Evolutionary conservation across 1,284 basidiomycete genomes (phyloP).

Genomic region (Inonotus hispidus): DNA sequence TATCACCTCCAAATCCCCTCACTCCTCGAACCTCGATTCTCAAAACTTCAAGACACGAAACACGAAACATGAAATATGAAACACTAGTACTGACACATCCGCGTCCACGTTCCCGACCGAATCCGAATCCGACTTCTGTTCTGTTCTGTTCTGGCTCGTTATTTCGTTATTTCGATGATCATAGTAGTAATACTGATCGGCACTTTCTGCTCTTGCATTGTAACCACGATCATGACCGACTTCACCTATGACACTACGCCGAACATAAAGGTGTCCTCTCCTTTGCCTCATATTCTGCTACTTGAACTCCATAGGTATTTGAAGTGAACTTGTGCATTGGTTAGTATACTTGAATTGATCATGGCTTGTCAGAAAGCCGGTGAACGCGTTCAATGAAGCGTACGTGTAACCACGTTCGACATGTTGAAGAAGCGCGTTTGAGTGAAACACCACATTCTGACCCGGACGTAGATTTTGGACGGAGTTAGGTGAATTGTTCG

Average conservation of each 20-base stretch:
- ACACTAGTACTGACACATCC: too few species aligned
- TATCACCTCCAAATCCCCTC: too few species aligned
- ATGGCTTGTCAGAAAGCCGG: conserved; percentile 49
- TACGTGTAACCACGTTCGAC: conserved; percentile 26
- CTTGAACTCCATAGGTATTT: conserved; percentile 48
- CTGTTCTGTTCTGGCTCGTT: too few species aligned
- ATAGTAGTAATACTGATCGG: too few species aligned
- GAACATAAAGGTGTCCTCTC: conserved; percentile 21
- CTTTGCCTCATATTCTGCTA: conserved; percentile 45
- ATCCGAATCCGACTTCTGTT: too few species aligned
- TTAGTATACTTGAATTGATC: not conserved
- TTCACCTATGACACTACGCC: not conserved
- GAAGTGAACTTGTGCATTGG: not conserved
- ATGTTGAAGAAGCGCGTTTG: conserved; percentile 3
- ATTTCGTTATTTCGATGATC: too few species aligned
- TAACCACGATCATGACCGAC: not conserved
- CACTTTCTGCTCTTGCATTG: not conserved
- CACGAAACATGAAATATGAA: too few species aligned
- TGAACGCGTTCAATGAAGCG: conserved; percentile 72
- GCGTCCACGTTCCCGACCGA: too few species aligned
- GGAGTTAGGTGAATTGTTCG: conserved; percentile 60
- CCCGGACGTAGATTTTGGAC: conserved; percentile 57
- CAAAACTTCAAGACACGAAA: too few species aligned
- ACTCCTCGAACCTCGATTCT: too few species aligned
- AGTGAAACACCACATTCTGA: not conserved